Percentiles rank a stretch among this genome's conserved stretches.
Evolutionary conservation across 2,329 filamentous ascomycete genomes (phyloP).

Genomic region (Myriosclerotinia scirpicola): DNA sequence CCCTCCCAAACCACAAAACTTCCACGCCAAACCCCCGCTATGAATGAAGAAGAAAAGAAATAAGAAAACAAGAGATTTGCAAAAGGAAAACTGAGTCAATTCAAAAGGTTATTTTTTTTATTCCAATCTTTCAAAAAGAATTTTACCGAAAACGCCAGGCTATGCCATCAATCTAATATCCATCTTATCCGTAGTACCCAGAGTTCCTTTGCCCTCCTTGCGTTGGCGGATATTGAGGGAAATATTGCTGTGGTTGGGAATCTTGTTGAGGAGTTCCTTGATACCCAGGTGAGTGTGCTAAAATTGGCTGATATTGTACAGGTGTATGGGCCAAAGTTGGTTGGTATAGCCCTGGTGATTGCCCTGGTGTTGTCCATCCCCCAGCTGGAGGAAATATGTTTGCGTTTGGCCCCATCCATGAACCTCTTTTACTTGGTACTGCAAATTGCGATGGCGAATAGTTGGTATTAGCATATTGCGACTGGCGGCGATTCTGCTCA

Average conservation of each 20-base stretch:
- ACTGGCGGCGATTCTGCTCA: constrained; percentile 30
- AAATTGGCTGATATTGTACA: constrained; percentile 13
- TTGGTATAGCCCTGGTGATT: not conserved
- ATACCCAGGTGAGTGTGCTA: constrained; percentile 20
- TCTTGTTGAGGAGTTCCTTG: constrained; percentile 27
- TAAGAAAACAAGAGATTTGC: constrained; percentile 6
- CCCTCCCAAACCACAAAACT: not conserved
- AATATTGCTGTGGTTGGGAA: constrained; percentile 29
- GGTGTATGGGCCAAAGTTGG: constrained; percentile 13
- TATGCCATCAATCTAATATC: constrained; percentile 1
- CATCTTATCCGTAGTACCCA: constrained; percentile 28
- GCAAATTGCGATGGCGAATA: constrained; percentile 33
- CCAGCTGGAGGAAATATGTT: constrained; percentile 42
- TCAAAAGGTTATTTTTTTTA: not conserved
- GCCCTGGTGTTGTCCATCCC: constrained; percentile 38
- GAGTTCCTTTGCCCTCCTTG: constrained; percentile 28
- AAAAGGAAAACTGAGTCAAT: not conserved
- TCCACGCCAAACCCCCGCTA: constrained; percentile 8
- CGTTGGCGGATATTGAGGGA: constrained; percentile 26
- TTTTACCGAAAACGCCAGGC: constrained; percentile 4
- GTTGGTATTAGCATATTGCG: constrained; percentile 34
- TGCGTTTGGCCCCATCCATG: constrained; percentile 39
- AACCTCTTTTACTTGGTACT: constrained; percentile 38
- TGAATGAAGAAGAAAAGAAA: not conserved
- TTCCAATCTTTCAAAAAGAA: not conserved